Conservation (phyloP, 768 basidiomycete genomes). For the Podaxis sp. region DNA sequence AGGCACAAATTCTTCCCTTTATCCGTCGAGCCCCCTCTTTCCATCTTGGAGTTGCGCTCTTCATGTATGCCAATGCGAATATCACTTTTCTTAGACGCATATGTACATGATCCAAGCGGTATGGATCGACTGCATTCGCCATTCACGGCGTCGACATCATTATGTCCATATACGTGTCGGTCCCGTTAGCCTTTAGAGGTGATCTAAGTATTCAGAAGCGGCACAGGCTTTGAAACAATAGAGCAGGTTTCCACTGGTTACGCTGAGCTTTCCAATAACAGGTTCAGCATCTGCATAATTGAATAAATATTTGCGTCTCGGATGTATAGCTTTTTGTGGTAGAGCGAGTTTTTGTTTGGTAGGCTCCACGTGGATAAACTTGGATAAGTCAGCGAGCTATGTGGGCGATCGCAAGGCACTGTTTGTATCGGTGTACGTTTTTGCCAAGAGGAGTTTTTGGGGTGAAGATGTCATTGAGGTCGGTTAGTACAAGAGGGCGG, state of each 20-base stretch:
- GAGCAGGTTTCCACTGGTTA: not conserved
- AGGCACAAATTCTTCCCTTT: not conserved
- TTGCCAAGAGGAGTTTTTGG: no score
- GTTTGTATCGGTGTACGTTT: not conserved
- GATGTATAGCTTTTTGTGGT: not conserved
- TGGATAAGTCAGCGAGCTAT: not conserved
- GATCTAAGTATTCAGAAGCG: not conserved
- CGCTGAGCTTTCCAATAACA: not conserved
- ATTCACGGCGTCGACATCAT: not conserved
- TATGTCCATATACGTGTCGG: not conserved
- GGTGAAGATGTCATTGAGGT: no score
- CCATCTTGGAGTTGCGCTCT: not conserved
- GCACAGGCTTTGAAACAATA: not conserved
- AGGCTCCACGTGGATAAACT: not conserved
- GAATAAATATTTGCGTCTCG: not conserved
- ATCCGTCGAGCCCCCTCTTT: not conserved
- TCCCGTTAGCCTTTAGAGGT: not conserved
- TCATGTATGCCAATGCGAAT: not conserved
- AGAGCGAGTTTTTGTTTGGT: not conserved
- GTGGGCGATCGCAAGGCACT: not conserved
- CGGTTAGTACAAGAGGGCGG: no score
- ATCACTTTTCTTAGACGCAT: not conserved
- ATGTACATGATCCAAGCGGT: not conserved
- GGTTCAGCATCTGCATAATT: not conserved
- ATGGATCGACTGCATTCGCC: not conserved